These are phyloP conservation scores for Passiflora organensis DNA, from an alignment of 345 rosid species.

Conservation along the genomic window DNA sequence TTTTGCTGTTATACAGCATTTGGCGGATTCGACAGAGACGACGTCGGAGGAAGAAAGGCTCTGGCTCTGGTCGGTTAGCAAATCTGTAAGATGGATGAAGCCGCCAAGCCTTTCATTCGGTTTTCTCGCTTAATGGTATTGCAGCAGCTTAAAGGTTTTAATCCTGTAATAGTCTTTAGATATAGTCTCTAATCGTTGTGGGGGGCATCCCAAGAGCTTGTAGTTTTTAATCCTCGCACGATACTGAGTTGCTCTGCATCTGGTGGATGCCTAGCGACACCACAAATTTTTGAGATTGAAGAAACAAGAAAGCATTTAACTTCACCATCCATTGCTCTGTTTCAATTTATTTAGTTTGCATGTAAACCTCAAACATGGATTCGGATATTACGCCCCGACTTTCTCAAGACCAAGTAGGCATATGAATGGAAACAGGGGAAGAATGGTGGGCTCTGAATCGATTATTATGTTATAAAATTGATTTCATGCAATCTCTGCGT, in stretches of 20 bases:
- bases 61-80: constrained; percentile 47
- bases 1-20: constrained; percentile 56
- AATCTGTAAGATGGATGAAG: constrained; percentile 30
- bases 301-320: no score
- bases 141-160: constrained; percentile 5
- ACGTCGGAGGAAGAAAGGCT: constrained; percentile 60
- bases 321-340: no score
- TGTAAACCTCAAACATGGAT: no score
- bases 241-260: constrained; percentile 5
- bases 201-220: constrained; percentile 4
- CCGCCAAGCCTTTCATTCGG: no score
- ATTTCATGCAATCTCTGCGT: no score
- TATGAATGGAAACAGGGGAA: no score
- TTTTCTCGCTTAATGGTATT: neutral
- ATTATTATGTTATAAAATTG: no score
- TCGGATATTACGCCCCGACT: no score
- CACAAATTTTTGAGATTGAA: constrained; percentile 27
- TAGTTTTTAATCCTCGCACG: constrained; percentile 17
- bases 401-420: no score
- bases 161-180: constrained; percentile 2
- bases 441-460: no score
- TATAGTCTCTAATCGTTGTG: constrained; percentile 4
- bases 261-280: constrained; percentile 19
- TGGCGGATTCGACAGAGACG: constrained; percentile 78
- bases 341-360: no score